phyloP scores from a whole-genome alignment of 441 rosid species.

The Pelargonium fulgidum region DNA sequence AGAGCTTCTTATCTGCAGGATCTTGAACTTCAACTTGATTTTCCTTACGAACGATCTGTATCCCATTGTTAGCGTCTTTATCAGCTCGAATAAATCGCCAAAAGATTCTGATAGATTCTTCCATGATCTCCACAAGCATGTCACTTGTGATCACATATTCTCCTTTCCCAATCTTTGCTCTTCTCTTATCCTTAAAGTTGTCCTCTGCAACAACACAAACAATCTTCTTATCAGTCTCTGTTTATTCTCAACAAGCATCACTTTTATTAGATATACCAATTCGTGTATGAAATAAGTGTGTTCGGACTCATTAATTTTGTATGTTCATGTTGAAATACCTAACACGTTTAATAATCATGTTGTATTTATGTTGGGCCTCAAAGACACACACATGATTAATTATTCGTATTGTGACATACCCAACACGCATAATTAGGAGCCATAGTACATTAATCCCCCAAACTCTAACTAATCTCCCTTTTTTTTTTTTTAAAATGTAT shows the following conservation, averaged over 20 bases:
- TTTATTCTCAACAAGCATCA: too few species aligned
- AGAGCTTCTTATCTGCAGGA: conserved; percentile 41
- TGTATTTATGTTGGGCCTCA: too few species aligned
- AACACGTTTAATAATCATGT: too few species aligned
- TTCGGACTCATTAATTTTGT: too few species aligned
- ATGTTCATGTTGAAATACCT: not conserved
- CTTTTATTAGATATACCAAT: too few species aligned
- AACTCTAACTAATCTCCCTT: too few species aligned
- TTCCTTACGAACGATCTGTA: not conserved
- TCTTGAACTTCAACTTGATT: conserved; percentile 55
- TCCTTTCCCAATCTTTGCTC: conserved; percentile 34
- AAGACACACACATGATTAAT: too few species aligned
- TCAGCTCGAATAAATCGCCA: conserved; percentile 79
- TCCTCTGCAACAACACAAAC: conserved; percentile 46
- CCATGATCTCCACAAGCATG: conserved; percentile 64
- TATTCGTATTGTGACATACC: too few species aligned
- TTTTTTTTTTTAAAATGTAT: too few species aligned
- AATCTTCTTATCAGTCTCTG: not conserved
- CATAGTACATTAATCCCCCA: too few species aligned
- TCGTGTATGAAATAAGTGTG: too few species aligned
- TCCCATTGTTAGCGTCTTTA: conserved; percentile 35
- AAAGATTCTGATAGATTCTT: conserved; percentile 75
- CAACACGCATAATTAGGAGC: too few species aligned
- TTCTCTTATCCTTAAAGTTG: conserved; percentile 40
- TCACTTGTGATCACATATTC: conserved; percentile 49